A percentile compares a stretch with the other conserved stretches of the same genome.
Conservation (phyloP, 192 early-diverging fungal genomes). For the Linnemannia zychae region DNA sequence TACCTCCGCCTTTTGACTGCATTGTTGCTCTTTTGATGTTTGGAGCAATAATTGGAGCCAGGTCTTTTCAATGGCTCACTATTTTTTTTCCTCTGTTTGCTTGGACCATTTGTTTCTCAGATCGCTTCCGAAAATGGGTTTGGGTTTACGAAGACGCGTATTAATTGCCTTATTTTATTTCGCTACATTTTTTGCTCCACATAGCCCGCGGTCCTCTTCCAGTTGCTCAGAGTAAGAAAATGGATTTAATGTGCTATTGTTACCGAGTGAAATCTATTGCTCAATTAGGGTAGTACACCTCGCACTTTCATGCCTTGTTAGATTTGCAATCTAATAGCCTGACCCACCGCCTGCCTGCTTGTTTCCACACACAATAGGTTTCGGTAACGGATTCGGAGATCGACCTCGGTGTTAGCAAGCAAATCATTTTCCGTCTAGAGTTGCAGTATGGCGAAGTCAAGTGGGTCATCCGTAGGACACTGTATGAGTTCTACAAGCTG, state of each 20-base stretch:
- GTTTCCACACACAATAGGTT: constrained; percentile 39
- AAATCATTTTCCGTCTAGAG: constrained; percentile 76
- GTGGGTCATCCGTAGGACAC: constrained; percentile 77
- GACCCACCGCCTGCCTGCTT: not conserved
- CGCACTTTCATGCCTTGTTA: not conserved
- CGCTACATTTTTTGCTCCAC: not conserved
- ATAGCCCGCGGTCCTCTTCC: constrained; percentile 51
- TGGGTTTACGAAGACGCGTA: not conserved
- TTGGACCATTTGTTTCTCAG: not conserved
- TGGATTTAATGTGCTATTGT: not conserved
- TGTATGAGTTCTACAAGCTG: constrained; percentile 78
- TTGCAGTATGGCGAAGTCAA: constrained; percentile 84
- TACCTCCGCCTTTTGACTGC: not conserved
- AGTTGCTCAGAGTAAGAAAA: constrained; percentile 39
- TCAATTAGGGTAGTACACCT: not conserved
- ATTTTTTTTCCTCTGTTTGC: not conserved
- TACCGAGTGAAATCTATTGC: not conserved
- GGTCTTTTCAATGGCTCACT: not conserved
- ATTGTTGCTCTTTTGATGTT: not conserved
- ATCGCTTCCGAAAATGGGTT: not conserved
- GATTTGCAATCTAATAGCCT: not conserved
- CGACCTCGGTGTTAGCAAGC: constrained; percentile 54
- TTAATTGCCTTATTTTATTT: not conserved
- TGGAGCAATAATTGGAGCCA: constrained; percentile 1
- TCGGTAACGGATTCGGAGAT: constrained; percentile 62